Evolutionary conservation across 208 protist species (phyloP).

Genomic region (Acanthamoeba royreba): DNA sequence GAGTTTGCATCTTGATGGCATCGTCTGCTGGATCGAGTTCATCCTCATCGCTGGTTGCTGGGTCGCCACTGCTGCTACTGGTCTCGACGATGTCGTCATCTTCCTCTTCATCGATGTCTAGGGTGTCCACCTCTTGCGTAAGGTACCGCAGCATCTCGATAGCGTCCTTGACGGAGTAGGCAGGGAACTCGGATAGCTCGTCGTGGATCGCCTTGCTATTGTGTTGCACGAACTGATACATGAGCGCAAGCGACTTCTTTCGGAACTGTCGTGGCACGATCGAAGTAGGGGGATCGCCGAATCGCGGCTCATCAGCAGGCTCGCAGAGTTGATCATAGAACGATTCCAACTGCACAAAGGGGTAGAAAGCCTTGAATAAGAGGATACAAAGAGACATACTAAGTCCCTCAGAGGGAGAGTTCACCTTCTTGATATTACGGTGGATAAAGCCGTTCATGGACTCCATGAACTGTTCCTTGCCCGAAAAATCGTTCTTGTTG

Average conservation of each 20-base stretch:
- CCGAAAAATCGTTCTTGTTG: slow-evolving; percentile 60
- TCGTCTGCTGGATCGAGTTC: background rate
- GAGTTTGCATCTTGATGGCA: background rate
- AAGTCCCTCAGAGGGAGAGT: background rate
- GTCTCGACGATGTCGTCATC: background rate
- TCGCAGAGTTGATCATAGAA: background rate
- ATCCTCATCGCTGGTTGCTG: background rate
- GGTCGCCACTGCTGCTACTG: too few relatives aligned
- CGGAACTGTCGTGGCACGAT: background rate
- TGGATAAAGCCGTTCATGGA: slow-evolving; percentile 27
- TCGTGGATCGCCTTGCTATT: background rate
- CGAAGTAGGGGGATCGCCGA: background rate
- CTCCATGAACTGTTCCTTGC: slow-evolving; percentile 68
- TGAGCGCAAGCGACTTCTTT: background rate
- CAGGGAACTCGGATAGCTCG: background rate
- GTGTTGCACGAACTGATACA: background rate
- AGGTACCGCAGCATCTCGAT: background rate
- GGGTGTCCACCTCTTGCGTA: background rate
- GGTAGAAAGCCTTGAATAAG: too few relatives aligned
- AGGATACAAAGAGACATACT: background rate
- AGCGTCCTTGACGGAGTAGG: background rate
- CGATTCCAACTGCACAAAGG: background rate
- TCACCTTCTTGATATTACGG: background rate
- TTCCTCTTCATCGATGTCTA: background rate
- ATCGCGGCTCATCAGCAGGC: background rate